Conservation (phyloP, 768 basidiomycete genomes). For the Hydnum rufescens region DNA sequence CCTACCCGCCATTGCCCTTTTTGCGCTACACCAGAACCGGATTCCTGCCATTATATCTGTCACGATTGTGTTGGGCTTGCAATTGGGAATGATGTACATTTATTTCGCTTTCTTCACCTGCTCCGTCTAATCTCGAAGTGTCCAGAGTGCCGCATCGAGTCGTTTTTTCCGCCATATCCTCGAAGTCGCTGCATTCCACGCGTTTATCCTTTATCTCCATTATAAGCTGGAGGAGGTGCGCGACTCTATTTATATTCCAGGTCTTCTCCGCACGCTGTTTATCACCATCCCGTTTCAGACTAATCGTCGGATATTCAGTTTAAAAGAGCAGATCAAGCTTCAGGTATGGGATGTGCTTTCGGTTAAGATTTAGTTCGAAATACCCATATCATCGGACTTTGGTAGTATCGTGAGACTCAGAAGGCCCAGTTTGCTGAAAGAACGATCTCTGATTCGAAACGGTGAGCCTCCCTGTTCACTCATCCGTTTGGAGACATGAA, state of each 20-base stretch:
- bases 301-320: background rate
- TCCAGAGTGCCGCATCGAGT: slow-evolving; percentile 4
- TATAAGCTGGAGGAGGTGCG: slow-evolving; percentile 37
- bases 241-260: slow-evolving; percentile 13
- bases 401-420: slow-evolving; percentile 35
- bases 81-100: slow-evolving; percentile 13
- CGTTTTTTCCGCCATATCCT: slow-evolving; percentile 24
- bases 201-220: slow-evolving; percentile 48
- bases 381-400: background rate
- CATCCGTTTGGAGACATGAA: background rate
- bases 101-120: background rate
- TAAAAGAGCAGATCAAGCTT: background rate
- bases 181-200: slow-evolving; percentile 60
- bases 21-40: slow-evolving; percentile 20
- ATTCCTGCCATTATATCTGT: slow-evolving; percentile 14
- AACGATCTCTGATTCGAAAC: slow-evolving; percentile 25
- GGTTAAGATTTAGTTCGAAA: background rate
- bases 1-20: slow-evolving; percentile 19
- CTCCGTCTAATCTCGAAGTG: background rate
- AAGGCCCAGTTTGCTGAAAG: slow-evolving; percentile 59
- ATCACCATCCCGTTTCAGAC: background rate
- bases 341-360: background rate
- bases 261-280: background rate
- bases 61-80: slow-evolving; percentile 15
- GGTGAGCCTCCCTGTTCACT: background rate